Evolutionary conservation across 257 asterid species (phyloP).

Genomic region (Fraxinus quadrangulata): DNA sequence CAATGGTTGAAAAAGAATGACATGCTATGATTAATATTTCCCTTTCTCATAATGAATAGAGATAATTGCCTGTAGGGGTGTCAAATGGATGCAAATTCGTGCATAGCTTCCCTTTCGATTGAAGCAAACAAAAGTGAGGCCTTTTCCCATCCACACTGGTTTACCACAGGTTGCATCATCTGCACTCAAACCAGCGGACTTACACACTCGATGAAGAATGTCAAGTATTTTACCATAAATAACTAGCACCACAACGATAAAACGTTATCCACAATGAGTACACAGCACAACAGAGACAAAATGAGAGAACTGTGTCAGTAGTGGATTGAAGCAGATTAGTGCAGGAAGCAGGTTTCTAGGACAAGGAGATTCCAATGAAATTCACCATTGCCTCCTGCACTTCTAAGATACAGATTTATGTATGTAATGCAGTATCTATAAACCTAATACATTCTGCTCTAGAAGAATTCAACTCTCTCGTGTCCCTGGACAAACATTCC

Average conservation of each 20-base stretch:
- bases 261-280: neutral
- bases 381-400: neutral
- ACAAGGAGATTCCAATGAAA: neutral
- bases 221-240: neutral
- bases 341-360: neutral
- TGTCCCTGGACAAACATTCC: neutral
- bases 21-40: neutral
- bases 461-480: neutral
- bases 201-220: constrained; percentile 12
- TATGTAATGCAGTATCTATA: neutral
- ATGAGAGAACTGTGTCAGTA: neutral
- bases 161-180: constrained; percentile 52
- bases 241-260: neutral
- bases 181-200: constrained; percentile 28
- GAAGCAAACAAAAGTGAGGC: constrained; percentile 81
- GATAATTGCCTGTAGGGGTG: constrained; percentile 55
- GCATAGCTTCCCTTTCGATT: constrained; percentile 55
- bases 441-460: neutral
- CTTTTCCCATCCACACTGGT: constrained; percentile 66
- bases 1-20: neutral
- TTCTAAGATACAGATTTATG: too few species aligned
- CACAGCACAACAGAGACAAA: neutral
- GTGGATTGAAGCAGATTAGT: neutral
- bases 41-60: neutral
- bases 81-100: constrained; percentile 54